Percentiles rank a stretch among this genome's conserved stretches.
Conservation (phyloP, 2,329 filamentous ascomycete genomes). For the Pyrenophora tritici-repentis region DNA sequence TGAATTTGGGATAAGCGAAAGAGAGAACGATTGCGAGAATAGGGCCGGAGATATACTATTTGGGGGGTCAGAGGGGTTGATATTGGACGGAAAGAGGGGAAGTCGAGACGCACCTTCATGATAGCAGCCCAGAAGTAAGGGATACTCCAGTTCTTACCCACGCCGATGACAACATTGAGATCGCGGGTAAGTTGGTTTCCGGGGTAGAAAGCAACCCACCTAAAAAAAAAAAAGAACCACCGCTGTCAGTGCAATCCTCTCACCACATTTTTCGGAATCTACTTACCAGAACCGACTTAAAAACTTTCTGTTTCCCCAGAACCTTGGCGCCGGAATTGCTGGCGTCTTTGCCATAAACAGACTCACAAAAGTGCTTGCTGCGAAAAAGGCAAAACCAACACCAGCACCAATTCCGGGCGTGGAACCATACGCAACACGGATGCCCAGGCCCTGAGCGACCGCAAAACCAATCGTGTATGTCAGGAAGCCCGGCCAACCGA, state of each 20-base stretch:
- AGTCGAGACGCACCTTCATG: conserved; percentile 1
- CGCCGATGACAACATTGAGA: conserved; percentile 56
- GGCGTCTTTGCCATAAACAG: conserved; percentile 50
- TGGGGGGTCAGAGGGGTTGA: too few species aligned
- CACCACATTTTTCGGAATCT: too few species aligned
- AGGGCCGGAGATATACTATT: conserved; percentile 26
- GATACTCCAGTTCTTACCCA: conserved; percentile 59
- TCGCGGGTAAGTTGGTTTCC: conserved; percentile 61
- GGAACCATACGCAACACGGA: conserved; percentile 53
- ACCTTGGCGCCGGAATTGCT: conserved; percentile 44
- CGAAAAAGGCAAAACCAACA: conserved; percentile 57
- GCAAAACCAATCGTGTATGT: conserved; percentile 56
- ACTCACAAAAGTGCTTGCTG: conserved; percentile 45
- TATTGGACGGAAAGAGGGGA: not conserved
- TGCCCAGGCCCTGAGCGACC: conserved; percentile 55
- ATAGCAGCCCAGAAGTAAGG: conserved; percentile 53
- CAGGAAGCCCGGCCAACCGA: conserved; percentile 49
- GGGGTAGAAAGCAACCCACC: conserved; percentile 57
- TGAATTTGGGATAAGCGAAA: conserved; percentile 31
- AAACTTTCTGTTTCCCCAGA: conserved; percentile 42
- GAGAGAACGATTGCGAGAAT: conserved; percentile 31
- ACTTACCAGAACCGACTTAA: conserved; percentile 35
- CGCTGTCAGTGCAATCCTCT: too few species aligned
- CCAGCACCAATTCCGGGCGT: conserved; percentile 52
- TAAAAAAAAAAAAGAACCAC: too few species aligned